Evolutionary conservation across 2,329 filamentous ascomycete species (phyloP).

Genomic region (Ascochyta fabae): DNA sequence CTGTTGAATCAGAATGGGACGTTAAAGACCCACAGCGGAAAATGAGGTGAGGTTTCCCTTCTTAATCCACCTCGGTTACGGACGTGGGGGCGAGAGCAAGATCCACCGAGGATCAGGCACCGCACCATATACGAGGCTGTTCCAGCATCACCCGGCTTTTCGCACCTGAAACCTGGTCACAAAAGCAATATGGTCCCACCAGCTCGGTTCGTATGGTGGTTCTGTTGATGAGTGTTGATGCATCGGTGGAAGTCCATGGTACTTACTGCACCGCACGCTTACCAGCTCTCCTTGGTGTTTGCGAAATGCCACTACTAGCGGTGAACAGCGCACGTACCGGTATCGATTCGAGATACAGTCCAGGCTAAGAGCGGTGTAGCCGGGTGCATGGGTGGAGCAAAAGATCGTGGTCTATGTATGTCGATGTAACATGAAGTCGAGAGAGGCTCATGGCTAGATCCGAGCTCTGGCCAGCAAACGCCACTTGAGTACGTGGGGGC

Average conservation of each 20-base stretch:
- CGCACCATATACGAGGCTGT: conserved; percentile 27
- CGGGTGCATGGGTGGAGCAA: conserved; percentile 9
- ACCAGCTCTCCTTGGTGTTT: not conserved
- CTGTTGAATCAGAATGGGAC: not conserved
- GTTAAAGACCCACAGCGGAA: conserved; percentile 10
- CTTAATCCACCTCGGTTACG: conserved; percentile 23
- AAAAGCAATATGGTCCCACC: conserved; percentile 34
- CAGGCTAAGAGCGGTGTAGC: not conserved
- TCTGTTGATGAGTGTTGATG: not conserved
- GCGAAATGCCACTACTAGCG: not conserved
- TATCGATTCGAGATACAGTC: not conserved
- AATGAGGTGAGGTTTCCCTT: conserved; percentile 23
- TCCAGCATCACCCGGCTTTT: conserved; percentile 19
- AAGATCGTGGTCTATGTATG: conserved; percentile 2
- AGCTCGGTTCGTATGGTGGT: not conserved
- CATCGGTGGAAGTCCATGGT: not conserved
- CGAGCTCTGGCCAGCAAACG: conserved; percentile 25
- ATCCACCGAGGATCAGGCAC: conserved; percentile 43
- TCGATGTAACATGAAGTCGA: conserved; percentile 17
- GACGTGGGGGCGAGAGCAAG: conserved; percentile 37
- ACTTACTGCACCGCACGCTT: not conserved
- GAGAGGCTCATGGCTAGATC: conserved; percentile 22
- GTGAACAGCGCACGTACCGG: not conserved
- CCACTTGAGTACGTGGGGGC: conserved; percentile 39
- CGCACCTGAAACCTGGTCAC: conserved; percentile 32